Evolutionary conservation across 2,329 filamentous ascomycete genomes (phyloP), one percentile per base, ranked within the genome.

Genomic region (Fusarium sp.): DNA sequence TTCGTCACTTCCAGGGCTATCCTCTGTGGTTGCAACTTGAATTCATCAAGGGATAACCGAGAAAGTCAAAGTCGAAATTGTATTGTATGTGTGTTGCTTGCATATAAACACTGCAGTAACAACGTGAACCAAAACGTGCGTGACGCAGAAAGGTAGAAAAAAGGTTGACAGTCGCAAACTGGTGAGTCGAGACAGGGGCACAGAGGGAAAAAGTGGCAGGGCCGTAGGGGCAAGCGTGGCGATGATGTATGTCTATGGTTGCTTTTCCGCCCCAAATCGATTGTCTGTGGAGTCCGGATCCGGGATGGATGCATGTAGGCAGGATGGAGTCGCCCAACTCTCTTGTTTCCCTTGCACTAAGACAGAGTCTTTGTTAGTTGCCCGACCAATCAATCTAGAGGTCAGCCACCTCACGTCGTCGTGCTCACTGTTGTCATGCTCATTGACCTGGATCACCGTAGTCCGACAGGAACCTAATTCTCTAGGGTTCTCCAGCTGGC

Each of bases 281-380:
- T 72, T 73, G 73, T 72, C 66, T 73, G 78, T 79, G 79, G 79
- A 77, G 77, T 79, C 79, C 78, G 78, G 78, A 81, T 81, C 78
- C 79, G 79, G 76, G 76, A 74, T 74, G 76, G 74, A 73, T 75
- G 74, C 68, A 77, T 74, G 66, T 66, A 63, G 57, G 42, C 60
- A 73, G 73, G 70, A 76, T 77, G 71, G 70, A 75, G 71, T 76
- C 65, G 74, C 64, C 72, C 61, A 73, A 62, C 66, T 70, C 60
- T 64, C 64, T 70, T 73, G 63, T 60, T 70, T 70, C 62, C 67
- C 56, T 63, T 66, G 69, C 71, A 65, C 70, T 69, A 73, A 70
- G 68, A 68, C 70, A 60, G 73, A 77, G 74, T 69, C 68, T 73
- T 69, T 74, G 55, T 69, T 77, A 76, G 76, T 77, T 77, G 72